Conservation (phyloP, 2,329 filamentous ascomycete species). For the Aspergillus sp. region DNA sequence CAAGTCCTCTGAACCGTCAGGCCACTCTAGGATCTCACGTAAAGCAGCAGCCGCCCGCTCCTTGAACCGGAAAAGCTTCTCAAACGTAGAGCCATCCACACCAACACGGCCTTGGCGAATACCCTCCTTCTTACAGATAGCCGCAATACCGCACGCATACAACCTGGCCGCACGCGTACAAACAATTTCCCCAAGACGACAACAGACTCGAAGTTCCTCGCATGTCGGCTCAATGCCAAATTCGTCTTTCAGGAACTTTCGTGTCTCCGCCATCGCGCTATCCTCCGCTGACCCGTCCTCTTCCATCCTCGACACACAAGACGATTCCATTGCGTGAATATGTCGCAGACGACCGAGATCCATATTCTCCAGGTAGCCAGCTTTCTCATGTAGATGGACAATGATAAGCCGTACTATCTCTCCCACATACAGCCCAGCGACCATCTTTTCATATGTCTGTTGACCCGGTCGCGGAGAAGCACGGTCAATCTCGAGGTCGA, state of each 20-base stretch:
- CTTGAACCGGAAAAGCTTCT: slow-evolving; percentile 46
- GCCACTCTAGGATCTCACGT: slow-evolving; percentile 63
- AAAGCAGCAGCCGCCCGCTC: slow-evolving; percentile 7
- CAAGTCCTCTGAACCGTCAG: slow-evolving; percentile 72
- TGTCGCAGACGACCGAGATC: slow-evolving; percentile 75
- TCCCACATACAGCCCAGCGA: slow-evolving; percentile 86
- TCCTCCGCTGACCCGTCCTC: slow-evolving; percentile 75
- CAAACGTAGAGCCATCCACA: slow-evolving; percentile 94
- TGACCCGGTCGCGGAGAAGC: slow-evolving; percentile 88
- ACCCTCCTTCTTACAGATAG: slow-evolving; percentile 91
- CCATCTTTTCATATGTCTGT: slow-evolving; percentile 96
- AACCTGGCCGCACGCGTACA: slow-evolving; percentile 88
- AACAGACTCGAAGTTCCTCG: slow-evolving; percentile 81
- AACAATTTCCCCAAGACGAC: slow-evolving; percentile 87
- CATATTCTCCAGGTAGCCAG: slow-evolving; percentile 76
- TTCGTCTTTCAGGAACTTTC: slow-evolving; percentile 74
- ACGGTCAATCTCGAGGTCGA: slow-evolving; percentile 76
- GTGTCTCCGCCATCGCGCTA: slow-evolving; percentile 76
- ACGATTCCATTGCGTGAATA: slow-evolving; percentile 82
- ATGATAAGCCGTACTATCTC: slow-evolving; percentile 87
- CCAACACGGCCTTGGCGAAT: slow-evolving; percentile 84
- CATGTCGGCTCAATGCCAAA: slow-evolving; percentile 64
- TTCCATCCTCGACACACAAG: slow-evolving; percentile 87
- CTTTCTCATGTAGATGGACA: slow-evolving; percentile 76
- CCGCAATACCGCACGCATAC: slow-evolving; percentile 91